phyloP scores from a whole-genome alignment of 192 early-diverging fungal genomes.

The Coemansia sp. region DNA sequence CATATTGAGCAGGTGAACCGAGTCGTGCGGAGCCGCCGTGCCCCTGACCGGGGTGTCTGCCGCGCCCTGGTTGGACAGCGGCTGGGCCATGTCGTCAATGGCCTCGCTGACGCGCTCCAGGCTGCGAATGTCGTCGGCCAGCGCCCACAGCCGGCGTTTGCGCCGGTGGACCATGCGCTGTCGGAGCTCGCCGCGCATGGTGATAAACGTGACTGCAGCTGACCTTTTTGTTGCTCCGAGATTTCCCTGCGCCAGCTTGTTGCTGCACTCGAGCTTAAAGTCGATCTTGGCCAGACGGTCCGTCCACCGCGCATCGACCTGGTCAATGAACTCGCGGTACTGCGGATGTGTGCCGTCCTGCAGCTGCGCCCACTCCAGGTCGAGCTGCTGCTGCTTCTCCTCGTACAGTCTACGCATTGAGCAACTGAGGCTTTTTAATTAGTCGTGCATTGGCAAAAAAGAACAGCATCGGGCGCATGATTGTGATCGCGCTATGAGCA shows the following conservation, averaged over 20 bases:
- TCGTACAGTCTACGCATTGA: slow-evolving; percentile 31
- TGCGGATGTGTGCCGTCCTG: slow-evolving; percentile 43
- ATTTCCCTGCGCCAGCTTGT: slow-evolving; percentile 20
- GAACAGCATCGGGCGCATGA: neutral
- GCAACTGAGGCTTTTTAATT: neutral
- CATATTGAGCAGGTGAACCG: slow-evolving; percentile 28
- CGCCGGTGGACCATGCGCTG: slow-evolving; percentile 33
- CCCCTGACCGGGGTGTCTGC: slow-evolving; percentile 3
- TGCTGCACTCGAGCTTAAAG: slow-evolving; percentile 20
- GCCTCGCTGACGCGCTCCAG: slow-evolving; percentile 38
- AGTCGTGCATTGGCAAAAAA: slow-evolving; percentile 1
- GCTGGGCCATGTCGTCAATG: slow-evolving; percentile 25
- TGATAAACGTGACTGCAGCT: slow-evolving; percentile 23
- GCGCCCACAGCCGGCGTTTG: slow-evolving; percentile 37
- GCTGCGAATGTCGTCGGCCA: slow-evolving; percentile 37
- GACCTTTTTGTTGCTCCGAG: slow-evolving; percentile 14
- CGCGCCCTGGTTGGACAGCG: slow-evolving; percentile 19
- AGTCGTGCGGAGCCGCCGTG: slow-evolving; percentile 14
- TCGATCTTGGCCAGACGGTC: slow-evolving; percentile 36
- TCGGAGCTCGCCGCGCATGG: slow-evolving; percentile 25
- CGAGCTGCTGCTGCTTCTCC: slow-evolving; percentile 41
- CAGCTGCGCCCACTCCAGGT: slow-evolving; percentile 41
- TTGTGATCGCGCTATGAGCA: neutral
- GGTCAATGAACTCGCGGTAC: slow-evolving; percentile 35
- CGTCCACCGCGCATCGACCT: slow-evolving; percentile 42